Evolutionary conservation across 352 stramenopile genomes (phyloP).

Genomic region (Phytophthora constricta): DNA sequence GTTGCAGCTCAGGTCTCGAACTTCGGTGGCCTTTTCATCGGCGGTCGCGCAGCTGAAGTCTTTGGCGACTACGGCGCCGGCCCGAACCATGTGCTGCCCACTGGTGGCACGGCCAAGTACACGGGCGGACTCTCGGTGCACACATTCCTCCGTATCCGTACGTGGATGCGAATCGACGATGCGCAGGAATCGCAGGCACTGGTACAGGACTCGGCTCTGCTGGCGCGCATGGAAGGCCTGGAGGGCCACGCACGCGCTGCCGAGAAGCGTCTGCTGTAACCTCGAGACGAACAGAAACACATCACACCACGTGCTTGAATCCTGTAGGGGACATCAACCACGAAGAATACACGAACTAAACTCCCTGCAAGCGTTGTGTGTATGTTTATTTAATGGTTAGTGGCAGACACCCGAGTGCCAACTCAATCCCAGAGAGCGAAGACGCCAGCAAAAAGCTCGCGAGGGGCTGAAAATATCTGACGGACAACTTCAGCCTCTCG

Average conservation of each 20-base stretch:
- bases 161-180: slow-evolving; percentile 98
- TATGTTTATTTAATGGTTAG: slow-evolving; percentile 15
- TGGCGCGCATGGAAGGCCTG: slow-evolving; percentile 92
- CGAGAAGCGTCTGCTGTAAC: slow-evolving; percentile 81
- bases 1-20: slow-evolving; percentile 84
- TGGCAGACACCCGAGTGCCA: background rate
- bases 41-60: slow-evolving; percentile 92
- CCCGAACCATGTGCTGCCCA: slow-evolving; percentile 99
- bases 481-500: slow-evolving; percentile 51
- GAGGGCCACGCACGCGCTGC: slow-evolving; percentile 83
- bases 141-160: slow-evolving; percentile 98
- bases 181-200: slow-evolving; percentile 79
- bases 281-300: slow-evolving; percentile 4
- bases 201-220: slow-evolving; percentile 93
- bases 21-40: slow-evolving; percentile 95
- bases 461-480: slow-evolving; percentile 33
- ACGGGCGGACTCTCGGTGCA: slow-evolving; percentile 98
- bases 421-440: slow-evolving; percentile 24
- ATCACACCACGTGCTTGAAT: slow-evolving; percentile 1
- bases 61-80: slow-evolving; percentile 98
- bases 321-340: slow-evolving; percentile 10
- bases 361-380: slow-evolving; percentile 18
- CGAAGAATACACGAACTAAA: slow-evolving; percentile 38
- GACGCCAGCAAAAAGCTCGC: slow-evolving; percentile 6
- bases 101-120: slow-evolving; percentile 96